These are phyloP conservation scores for Wickerhamiella qilinensis DNA, from an alignment of 805 yeast species.

Conservation along the genomic window DNA sequence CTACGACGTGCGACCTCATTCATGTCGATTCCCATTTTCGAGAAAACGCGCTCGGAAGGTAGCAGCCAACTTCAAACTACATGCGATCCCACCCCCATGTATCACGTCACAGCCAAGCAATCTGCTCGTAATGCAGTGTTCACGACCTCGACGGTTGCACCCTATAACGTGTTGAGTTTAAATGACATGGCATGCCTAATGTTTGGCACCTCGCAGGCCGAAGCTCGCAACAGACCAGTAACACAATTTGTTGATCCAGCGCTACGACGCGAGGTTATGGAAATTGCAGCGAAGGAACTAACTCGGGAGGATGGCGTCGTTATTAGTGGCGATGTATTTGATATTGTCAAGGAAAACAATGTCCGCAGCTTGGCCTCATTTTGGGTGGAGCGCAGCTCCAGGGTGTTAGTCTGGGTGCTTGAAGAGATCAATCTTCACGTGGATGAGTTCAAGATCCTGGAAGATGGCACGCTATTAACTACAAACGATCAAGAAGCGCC, in stretches of 20 bases:
- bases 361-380: conserved; percentile 68
- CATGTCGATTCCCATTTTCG: conserved; percentile 7
- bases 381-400: conserved; percentile 67
- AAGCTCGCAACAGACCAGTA: conserved; percentile 44
- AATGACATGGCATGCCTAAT: conserved; percentile 80
- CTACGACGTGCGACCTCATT: conserved; percentile 8
- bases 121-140: conserved; percentile 60
- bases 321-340: conserved; percentile 59
- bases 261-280: not conserved
- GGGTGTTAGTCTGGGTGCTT: conserved; percentile 63
- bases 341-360: conserved; percentile 52
- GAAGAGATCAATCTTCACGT: conserved; percentile 41
- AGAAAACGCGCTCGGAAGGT: not conserved
- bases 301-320: not conserved
- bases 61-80: not conserved
- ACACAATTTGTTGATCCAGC: conserved; percentile 39
- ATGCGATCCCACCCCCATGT: conserved; percentile 40
- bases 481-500: not conserved
- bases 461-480: not conserved
- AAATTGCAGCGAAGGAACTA: conserved; percentile 11
- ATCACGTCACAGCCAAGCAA: conserved; percentile 40
- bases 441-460: not conserved
- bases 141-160: conserved; percentile 55
- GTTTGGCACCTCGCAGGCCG: conserved; percentile 61
- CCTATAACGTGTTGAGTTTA: conserved; percentile 71